Base-by-base conservation (phyloP, 2,329 filamentous ascomycete genomes). In the Colletotrichum spaethianum region DNA sequence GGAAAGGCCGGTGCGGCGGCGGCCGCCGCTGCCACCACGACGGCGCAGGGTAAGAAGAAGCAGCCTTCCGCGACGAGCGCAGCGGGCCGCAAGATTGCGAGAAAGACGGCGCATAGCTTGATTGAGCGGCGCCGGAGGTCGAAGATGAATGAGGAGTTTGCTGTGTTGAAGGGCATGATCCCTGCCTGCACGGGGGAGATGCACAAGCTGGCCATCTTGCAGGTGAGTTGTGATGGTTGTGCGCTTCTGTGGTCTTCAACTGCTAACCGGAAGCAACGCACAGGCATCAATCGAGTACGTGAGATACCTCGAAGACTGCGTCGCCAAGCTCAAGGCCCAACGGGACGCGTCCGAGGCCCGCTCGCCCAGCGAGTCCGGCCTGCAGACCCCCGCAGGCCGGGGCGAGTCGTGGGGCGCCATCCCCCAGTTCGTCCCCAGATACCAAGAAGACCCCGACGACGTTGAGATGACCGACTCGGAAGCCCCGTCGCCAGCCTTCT, bases 91-190 rank as follows among this genome's bases (percentile, higher is more conserved):
- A 98, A 98, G 85, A 97, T 96, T 76, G 95, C 96, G 7, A 90
- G 96, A 75, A 98, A 98, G 84, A 98, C 96, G 1, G 96, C 96
- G 14, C 96, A 99, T 79, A 98, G 95, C 78, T 84, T 98, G 75
- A 99, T 98, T 76, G 96, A 99, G 84, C 88, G 96, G 56, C 86
- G 96, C 70, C 86, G 96, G 77, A 88, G 96, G 74, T 97, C 94
- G 16, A 99, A 98, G 86, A 99, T 98, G 96, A 98, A 99, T 77
- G 96, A 98, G 81, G 96, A 98, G 83, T 98, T 98, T 84, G 93
- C 91, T 2, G 93, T 97, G 20, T 84, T 98, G 75, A 98, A 98
- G 83, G 90, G 93, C 77, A 95, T 99, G 93, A 97, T 98, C 69
- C 96, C 96, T 0, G 96, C 96, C 2, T 98, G 96, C 81, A 91